These are phyloP conservation scores for Populus pruinosa DNA, from an alignment of 345 rosid species.

Conservation along the genomic window DNA sequence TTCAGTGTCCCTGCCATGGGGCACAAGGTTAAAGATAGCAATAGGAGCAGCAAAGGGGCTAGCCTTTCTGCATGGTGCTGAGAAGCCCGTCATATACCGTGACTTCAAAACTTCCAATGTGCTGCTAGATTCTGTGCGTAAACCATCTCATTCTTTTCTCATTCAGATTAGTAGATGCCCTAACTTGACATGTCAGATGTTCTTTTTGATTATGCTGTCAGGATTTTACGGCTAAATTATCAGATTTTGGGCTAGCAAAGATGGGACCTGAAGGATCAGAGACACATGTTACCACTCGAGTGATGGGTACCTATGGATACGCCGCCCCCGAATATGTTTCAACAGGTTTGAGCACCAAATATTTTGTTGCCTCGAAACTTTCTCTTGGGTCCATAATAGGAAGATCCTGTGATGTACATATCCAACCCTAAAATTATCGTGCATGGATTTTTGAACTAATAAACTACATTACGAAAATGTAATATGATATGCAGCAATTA, in stretches of 20 bases:
- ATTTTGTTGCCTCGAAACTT: not conserved
- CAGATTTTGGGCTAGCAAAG: conserved; percentile 89
- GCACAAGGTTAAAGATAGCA: conserved; percentile 79
- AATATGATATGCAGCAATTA: not conserved
- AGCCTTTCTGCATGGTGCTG: conserved; percentile 80
- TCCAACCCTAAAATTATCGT: not conserved
- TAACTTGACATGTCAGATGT: not conserved
- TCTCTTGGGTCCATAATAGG: not conserved
- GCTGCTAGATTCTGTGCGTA: conserved; percentile 69
- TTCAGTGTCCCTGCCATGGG: conserved; percentile 75
- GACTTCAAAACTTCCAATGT: conserved; percentile 95
- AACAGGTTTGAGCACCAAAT: conserved; percentile 43
- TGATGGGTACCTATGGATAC: conserved; percentile 96
- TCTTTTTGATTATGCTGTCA: conserved; percentile 4
- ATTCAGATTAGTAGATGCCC: not conserved
- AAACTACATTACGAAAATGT: not conserved
- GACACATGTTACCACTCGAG: conserved; percentile 87
- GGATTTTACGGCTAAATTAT: conserved; percentile 84
- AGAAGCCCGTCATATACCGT: conserved; percentile 82
- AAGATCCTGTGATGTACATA: not conserved
- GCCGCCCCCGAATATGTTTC: conserved; percentile 95
- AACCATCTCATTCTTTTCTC: not conserved
- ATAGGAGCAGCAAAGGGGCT: conserved; percentile 87
- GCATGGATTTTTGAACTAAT: not conserved
- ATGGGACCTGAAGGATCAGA: conserved; percentile 97